phyloP scores from a whole-genome alignment of 2,329 filamentous ascomycete species.

The Tolypocladium ovalisporum region DNA sequence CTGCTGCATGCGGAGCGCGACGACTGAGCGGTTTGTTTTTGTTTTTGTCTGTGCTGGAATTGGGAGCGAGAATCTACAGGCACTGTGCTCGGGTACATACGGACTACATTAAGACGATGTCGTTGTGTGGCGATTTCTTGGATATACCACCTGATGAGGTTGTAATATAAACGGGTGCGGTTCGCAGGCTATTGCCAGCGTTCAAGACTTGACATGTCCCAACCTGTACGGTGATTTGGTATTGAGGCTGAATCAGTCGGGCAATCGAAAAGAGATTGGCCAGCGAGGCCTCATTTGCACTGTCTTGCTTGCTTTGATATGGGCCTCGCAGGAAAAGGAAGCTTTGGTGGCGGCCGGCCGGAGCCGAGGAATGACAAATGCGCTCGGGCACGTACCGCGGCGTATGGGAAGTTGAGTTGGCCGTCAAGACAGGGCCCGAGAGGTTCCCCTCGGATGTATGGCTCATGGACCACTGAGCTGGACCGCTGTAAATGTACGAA shows the following conservation, averaged over 20 bases:
- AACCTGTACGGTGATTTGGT: not conserved
- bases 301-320: not conserved
- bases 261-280: not conserved
- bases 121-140: not conserved
- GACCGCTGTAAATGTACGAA: too few species aligned
- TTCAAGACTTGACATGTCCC: not conserved
- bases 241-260: not conserved
- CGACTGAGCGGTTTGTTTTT: constrained; percentile 2
- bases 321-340: too few species aligned
- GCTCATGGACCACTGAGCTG: too few species aligned
- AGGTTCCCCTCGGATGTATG: too few species aligned
- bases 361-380: not conserved
- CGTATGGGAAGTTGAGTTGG: too few species aligned
- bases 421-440: not conserved
- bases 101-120: not conserved
- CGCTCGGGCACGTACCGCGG: not conserved
- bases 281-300: not conserved
- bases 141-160: not conserved
- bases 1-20: constrained; percentile 21
- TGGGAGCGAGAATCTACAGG: not conserved
- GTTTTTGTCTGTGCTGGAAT: not conserved
- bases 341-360: not conserved
- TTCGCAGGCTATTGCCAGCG: not conserved
- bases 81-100: not conserved
- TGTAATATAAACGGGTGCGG: not conserved